phyloP scores from a whole-genome alignment of 768 basidiomycete species.

The Termitomyces sp. region DNA sequence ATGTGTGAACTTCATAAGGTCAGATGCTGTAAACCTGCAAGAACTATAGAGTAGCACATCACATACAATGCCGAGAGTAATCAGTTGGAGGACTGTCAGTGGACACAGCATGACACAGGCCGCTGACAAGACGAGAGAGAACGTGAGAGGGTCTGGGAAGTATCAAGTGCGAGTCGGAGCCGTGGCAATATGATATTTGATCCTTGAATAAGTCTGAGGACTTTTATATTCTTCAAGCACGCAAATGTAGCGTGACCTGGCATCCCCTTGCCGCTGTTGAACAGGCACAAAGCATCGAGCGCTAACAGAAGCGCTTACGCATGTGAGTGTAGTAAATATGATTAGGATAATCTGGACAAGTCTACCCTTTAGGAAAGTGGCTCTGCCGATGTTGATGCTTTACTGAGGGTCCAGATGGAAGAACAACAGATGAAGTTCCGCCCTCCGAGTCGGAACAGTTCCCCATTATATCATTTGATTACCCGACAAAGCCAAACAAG shows the following conservation, averaged over 20 bases:
- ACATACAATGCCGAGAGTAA: slow-evolving; percentile 3
- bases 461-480: not conserved
- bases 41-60: not conserved
- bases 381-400: not conserved
- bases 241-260: not conserved
- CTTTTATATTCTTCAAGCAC: not conserved
- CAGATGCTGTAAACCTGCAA: not conserved
- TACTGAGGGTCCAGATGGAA: not conserved
- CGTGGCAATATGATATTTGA: slow-evolving; percentile 1
- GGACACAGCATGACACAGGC: not conserved
- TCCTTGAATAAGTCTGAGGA: not conserved
- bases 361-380: not conserved
- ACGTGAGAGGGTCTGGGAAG: not conserved
- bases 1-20: slow-evolving; percentile 17
- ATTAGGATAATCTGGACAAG: not conserved
- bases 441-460: slow-evolving; percentile 6
- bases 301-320: not conserved
- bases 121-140: not conserved
- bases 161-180: not conserved
- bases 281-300: not conserved
- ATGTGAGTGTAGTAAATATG: not conserved
- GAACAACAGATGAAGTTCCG: not conserved
- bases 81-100: not conserved
- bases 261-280: not conserved
- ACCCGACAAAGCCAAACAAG: not conserved